phyloP scores from a whole-genome alignment of 1,284 basidiomycete genomes.

The Phenoliferia sp. region DNA sequence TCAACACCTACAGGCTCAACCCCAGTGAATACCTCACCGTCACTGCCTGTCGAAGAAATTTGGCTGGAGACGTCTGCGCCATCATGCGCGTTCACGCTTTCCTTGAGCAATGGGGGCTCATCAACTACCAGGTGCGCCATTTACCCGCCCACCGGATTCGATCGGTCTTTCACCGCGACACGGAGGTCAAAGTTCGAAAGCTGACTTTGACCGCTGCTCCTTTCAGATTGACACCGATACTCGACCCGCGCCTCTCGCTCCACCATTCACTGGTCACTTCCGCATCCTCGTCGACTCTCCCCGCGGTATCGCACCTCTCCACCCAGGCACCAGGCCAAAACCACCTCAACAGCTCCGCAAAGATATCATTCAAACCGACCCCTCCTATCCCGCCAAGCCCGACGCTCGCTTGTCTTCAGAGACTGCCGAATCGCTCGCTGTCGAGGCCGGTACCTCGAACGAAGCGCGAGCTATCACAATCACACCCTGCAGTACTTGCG shows the following conservation, averaged over 20 bases:
- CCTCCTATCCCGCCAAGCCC: constrained; percentile 36
- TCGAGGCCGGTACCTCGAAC: constrained; percentile 1
- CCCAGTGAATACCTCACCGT: constrained; percentile 96
- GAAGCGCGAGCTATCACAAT: constrained; percentile 41
- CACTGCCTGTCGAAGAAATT: constrained; percentile 89
- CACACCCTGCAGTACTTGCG: constrained; percentile 89
- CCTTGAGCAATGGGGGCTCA: constrained; percentile 96
- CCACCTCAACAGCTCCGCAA: constrained; percentile 67
- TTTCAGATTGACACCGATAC: constrained; percentile 94
- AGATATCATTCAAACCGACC: constrained; percentile 73
- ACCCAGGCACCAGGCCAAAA: constrained; percentile 68
- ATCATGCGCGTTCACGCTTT: constrained; percentile 99
- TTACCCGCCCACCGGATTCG: too few relatives aligned
- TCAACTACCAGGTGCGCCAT: constrained; percentile 87
- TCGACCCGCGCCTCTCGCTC: constrained; percentile 85
- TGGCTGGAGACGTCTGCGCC: constrained; percentile 96
- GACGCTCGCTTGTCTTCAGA: constrained; percentile 25
- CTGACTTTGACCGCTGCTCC: not conserved
- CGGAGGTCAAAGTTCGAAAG: not conserved
- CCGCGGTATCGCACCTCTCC: constrained; percentile 87
- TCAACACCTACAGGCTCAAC: constrained; percentile 93
- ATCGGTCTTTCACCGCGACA: not conserved
- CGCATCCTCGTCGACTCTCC: constrained; percentile 95
- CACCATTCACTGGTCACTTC: constrained; percentile 98
- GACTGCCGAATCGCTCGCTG: constrained; percentile 15